Conservation (phyloP, 192 early-diverging fungal species). For the Pilaira anomala region DNA sequence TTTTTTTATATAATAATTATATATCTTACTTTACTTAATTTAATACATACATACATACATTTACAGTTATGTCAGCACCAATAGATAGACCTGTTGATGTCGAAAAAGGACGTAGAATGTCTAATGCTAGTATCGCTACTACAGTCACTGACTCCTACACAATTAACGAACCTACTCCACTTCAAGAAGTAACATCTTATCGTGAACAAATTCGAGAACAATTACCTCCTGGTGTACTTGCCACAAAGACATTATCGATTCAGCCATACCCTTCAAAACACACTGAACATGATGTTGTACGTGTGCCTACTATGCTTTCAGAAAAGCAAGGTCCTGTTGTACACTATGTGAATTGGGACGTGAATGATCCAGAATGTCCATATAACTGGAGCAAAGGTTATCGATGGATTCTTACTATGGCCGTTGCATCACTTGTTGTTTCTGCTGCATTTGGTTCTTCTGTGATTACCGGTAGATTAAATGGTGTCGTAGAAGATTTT, state of each 20-base stretch:
- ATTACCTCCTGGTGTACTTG: conserved; percentile 4
- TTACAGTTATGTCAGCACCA: background rate
- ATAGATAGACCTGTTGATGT: background rate
- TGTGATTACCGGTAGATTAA: conserved; percentile 21
- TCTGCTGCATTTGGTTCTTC: conserved; percentile 32
- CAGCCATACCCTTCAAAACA: background rate
- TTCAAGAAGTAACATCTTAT: conserved; percentile 7
- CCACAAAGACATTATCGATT: conserved; percentile 3
- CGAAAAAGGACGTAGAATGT: background rate
- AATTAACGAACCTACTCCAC: background rate
- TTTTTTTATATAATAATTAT: background rate
- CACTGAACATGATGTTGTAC: background rate
- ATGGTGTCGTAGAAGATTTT: conserved; percentile 14
- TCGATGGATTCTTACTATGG: conserved; percentile 22
- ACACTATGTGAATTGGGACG: conserved; percentile 27
- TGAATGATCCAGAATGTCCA: conserved; percentile 30
- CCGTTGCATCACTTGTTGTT: conserved; percentile 22
- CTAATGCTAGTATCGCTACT: background rate
- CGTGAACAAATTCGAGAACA: conserved; percentile 9
- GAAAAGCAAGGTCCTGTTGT: conserved; percentile 2
- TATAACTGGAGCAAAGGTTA: conserved; percentile 22
- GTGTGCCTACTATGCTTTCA: background rate
- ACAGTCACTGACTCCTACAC: conserved; percentile 10
- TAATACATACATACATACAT: background rate
- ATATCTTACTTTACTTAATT: background rate